Conservation (phyloP, 345 rosid species). For the Aquilaria yunnanensis region DNA sequence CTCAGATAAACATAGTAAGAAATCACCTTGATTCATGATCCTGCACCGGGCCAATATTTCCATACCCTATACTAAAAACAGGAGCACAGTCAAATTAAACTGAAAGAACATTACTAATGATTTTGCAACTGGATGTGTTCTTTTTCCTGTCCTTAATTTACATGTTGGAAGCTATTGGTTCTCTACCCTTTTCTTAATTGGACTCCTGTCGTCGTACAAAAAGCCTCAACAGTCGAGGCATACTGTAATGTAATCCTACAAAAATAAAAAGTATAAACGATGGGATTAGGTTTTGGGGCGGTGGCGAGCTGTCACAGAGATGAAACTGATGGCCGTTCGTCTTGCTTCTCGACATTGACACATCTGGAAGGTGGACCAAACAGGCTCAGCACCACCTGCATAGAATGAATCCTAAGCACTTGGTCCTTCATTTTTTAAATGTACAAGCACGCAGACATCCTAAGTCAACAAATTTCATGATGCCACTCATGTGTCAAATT, state of each 20-base stretch:
- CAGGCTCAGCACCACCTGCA: conserved; percentile 87
- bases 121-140: background rate
- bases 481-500: background rate
- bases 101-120: background rate
- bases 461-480: no score
- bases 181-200: no score
- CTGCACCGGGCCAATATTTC: no score
- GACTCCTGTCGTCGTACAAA: conserved; percentile 10
- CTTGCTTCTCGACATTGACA: conserved; percentile 52
- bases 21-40: no score
- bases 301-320: conserved; percentile 20
- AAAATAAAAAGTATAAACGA: background rate
- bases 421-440: no score
- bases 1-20: no score
- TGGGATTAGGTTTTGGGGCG: background rate
- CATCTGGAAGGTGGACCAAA: conserved; percentile 90
- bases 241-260: conserved; percentile 8
- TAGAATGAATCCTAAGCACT: conserved; percentile 1
- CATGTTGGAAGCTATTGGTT: conserved; percentile 12
- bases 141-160: conserved; percentile 11
- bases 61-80: no score
- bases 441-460: no score
- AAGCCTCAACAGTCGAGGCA: conserved; percentile 8
- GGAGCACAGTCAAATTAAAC: background rate
- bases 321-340: conserved; percentile 59